Conservation (phyloP, 129 eudicot species). For the Sambucus nigra region DNA sequence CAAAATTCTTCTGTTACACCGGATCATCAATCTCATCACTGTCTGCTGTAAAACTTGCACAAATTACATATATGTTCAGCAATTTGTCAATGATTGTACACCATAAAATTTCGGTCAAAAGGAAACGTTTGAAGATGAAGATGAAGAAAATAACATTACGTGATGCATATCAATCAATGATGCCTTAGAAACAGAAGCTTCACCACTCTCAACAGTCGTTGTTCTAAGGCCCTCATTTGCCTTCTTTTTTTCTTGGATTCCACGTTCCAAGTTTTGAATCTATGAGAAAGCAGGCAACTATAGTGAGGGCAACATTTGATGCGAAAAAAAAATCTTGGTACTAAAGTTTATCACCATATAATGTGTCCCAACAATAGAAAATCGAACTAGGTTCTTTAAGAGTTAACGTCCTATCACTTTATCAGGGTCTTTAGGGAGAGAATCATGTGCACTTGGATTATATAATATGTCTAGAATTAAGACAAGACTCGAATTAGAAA, state of each 20-base stretch:
- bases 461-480: neutral
- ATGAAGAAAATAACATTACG: constrained; percentile 24
- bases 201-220: constrained; percentile 69
- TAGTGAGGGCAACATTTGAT: neutral
- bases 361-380: neutral
- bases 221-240: constrained; percentile 84
- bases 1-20: constrained; percentile 82
- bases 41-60: constrained; percentile 58
- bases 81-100: neutral
- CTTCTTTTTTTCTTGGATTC: constrained; percentile 72
- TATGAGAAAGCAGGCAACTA: constrained; percentile 13
- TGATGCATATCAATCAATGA: constrained; percentile 90
- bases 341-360: neutral
- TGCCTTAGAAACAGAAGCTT: constrained; percentile 79
- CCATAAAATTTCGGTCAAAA: neutral
- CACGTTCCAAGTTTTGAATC: constrained; percentile 78
- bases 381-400: neutral
- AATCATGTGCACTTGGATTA: neutral
- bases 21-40: constrained; percentile 75
- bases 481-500: neutral
- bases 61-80: constrained; percentile 8
- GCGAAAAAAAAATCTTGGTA: neutral
- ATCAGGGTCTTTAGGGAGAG: neutral
- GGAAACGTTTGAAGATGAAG: neutral
- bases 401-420: neutral